phyloP scores from a whole-genome alignment of 306 rosid species.

The Vicia villosa region DNA sequence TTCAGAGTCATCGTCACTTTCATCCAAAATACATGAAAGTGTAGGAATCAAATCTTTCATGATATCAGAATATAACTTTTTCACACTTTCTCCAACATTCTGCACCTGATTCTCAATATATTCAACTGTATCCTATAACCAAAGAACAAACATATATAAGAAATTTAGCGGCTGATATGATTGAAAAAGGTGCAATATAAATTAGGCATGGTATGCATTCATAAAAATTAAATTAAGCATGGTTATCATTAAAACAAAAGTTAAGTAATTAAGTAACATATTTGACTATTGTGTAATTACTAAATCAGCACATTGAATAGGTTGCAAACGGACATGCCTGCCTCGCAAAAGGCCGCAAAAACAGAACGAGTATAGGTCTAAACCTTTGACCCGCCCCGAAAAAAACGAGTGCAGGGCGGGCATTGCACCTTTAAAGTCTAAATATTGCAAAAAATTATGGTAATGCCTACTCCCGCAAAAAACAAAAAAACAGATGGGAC shows the following conservation, averaged over 20 bases:
- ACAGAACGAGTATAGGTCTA: no score
- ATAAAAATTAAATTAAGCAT: background rate
- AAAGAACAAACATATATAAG: slow-evolving; percentile 34
- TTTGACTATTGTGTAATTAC: background rate
- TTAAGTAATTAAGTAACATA: background rate
- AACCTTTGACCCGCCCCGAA: no score
- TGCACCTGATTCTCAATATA: slow-evolving; percentile 86
- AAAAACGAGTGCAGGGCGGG: no score
- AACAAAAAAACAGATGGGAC: no score
- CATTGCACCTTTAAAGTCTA: no score
- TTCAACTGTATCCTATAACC: slow-evolving; percentile 74
- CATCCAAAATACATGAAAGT: slow-evolving; percentile 46
- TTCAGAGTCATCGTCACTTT: slow-evolving; percentile 38
- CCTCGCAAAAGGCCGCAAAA: no score
- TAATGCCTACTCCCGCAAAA: no score
- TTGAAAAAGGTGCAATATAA: background rate
- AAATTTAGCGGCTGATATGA: background rate
- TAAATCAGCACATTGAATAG: no score
- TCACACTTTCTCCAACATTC: slow-evolving; percentile 75
- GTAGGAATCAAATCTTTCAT: slow-evolving; percentile 67
- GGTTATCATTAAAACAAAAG: background rate
- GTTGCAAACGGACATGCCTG: no score
- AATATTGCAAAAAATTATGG: no score
- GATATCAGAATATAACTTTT: slow-evolving; percentile 74
- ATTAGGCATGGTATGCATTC: background rate